Conservation (phyloP, 306 rosid genomes). For the Trifolium repens region DNA sequence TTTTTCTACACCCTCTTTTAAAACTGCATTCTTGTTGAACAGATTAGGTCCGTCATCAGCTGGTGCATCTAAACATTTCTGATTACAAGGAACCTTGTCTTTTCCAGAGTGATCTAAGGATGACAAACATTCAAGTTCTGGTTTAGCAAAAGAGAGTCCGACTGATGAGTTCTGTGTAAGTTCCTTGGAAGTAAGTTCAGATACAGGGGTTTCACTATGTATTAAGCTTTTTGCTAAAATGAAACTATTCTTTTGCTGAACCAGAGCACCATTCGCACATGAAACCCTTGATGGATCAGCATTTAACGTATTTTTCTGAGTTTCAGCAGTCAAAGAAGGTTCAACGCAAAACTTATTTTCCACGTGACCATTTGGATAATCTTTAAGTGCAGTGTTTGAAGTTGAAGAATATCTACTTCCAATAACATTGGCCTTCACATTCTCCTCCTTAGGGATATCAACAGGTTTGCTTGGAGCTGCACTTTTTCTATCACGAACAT, state of each 20-base stretch:
- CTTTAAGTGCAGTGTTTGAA: constrained; percentile 50
- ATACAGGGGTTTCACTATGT: constrained; percentile 42
- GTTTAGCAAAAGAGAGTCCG: constrained; percentile 37
- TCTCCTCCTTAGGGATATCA: constrained; percentile 58
- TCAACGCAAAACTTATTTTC: constrained; percentile 42
- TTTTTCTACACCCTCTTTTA: constrained; percentile 37
- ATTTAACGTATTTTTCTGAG: constrained; percentile 47
- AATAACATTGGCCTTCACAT: constrained; percentile 45
- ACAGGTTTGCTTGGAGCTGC: constrained; percentile 56
- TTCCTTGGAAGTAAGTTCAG: constrained; percentile 41
- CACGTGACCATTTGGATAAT: constrained; percentile 44
- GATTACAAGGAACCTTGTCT: constrained; percentile 24
- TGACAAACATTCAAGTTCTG: constrained; percentile 44
- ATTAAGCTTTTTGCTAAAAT: constrained; percentile 36
- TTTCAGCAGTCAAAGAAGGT: constrained; percentile 37
- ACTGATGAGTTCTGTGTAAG: constrained; percentile 22
- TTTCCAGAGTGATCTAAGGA: constrained; percentile 39
- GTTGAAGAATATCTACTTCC: constrained; percentile 42
- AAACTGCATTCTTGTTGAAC: constrained; percentile 39
- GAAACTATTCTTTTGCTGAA: constrained; percentile 32
- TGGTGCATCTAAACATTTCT: constrained; percentile 37
- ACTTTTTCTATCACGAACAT: constrained; percentile 83
- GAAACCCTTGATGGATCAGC: constrained; percentile 43
- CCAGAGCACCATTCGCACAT: constrained; percentile 37
- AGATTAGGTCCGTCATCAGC: constrained; percentile 30